Base-by-base conservation (phyloP, 2,329 filamentous ascomycete genomes). In the Elsinoe batatas region DNA sequence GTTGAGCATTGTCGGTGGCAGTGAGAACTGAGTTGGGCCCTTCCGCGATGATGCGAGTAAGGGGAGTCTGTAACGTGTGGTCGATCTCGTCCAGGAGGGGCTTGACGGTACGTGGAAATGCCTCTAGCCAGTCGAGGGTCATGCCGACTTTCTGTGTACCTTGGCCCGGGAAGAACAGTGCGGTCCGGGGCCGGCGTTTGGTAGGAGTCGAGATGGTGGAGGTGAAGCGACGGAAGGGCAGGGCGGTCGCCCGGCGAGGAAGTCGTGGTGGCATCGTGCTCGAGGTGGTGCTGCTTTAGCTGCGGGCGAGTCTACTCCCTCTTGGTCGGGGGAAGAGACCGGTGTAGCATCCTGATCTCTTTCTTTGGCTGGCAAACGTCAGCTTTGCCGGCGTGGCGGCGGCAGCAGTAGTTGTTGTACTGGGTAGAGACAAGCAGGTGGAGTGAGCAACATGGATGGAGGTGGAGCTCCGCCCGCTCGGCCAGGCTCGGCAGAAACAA, bases 1-100 rank as follows among this genome's bases (percentile, higher is more conserved):
- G 91, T 70, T 97, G 91, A 3, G 91, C 87, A 67, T 95, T 91
- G 61, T 87, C 82, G 3, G 91, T 96, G 57, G 82, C 80, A 38
- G 88, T 94, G 56, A 97, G 81, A 53, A 78, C 73, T 56, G 81
- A 82, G 63, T 87, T 88, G 1, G 91, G 87, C 0, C 91, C 91
- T 26, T 87, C 76, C 58, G 84, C 82, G 62, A 96, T 95, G 58
- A 91, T 78, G 22, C 78, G 76, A 37, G 88, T 90, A 57, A 97
- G 79, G 60, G 84, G 83, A 65, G 84, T 83, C 62, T 85, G 80
- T 64, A 95, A 79, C 22, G 81, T 80, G 40, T 82, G 74, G 72
- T 97, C 89, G 69, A 95, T 90, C 71, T 95, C 87, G 61, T 95
- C 83, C 59, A 95, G 72, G 54, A 95, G 79, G n/a, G 82, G 81